These are phyloP conservation scores for Aspergillus baeticus DNA, from an alignment of 495 filamentous ascomycete genomes.

Conservation along the genomic window DNA sequence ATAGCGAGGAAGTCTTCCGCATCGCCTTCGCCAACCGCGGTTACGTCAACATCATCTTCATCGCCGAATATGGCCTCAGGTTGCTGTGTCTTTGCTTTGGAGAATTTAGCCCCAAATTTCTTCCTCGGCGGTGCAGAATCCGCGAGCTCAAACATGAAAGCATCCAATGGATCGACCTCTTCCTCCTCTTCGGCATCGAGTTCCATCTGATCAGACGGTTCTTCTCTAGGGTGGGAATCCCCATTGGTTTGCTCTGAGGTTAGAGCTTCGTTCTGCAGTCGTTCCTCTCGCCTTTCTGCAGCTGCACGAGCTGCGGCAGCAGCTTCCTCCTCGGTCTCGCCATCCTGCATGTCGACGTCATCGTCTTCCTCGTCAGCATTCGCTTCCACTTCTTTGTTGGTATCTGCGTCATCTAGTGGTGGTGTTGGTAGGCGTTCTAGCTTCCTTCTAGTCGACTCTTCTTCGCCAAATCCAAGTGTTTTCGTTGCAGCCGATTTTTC, in stretches of 20 bases:
- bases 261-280: slow-evolving; percentile 52
- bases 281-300: slow-evolving; percentile 71
- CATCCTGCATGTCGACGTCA: slow-evolving; percentile 73
- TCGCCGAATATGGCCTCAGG: slow-evolving; percentile 85
- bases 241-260: background rate
- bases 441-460: slow-evolving; percentile 81
- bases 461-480: slow-evolving; percentile 81
- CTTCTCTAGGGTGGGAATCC: slow-evolving; percentile 15
- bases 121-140: slow-evolving; percentile 47
- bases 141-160: slow-evolving; percentile 87
- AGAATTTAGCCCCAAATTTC: slow-evolving; percentile 38
- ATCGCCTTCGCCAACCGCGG: slow-evolving; percentile 66
- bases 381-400: slow-evolving; percentile 57
- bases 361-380: slow-evolving; percentile 66
- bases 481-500: slow-evolving; percentile 70
- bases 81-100: slow-evolving; percentile 53
- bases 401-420: slow-evolving; percentile 59
- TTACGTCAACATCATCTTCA: slow-evolving; percentile 74
- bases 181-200: slow-evolving; percentile 52
- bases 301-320: slow-evolving; percentile 81
- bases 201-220: slow-evolving; percentile 31
- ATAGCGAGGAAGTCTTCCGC: slow-evolving; percentile 84
- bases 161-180: slow-evolving; percentile 85
- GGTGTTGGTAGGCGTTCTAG: slow-evolving; percentile 82
- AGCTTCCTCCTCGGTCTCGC: slow-evolving; percentile 80